These are phyloP conservation scores for Tolypocladium ophioglossoides DNA, from an alignment of 2,329 filamentous ascomycete species.

Conservation along the genomic window DNA sequence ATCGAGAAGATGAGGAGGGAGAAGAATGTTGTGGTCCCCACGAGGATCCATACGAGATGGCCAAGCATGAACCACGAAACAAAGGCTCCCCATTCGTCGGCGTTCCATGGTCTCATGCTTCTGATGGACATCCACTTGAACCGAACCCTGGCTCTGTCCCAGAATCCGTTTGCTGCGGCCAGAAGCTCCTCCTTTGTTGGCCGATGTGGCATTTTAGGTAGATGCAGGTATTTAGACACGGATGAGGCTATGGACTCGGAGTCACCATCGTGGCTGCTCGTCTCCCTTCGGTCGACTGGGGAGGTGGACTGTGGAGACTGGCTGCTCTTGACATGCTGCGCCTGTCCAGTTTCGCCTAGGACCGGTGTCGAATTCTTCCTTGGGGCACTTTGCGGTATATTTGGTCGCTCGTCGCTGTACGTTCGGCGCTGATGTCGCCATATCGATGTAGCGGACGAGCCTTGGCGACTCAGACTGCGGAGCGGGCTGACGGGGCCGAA, in stretches of 20 bases:
- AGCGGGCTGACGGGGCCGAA: not conserved
- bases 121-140: slow-evolving; percentile 98
- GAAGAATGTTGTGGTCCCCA: slow-evolving; percentile 95
- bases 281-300: slow-evolving; percentile 1
- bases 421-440: slow-evolving; percentile 1
- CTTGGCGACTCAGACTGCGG: not conserved
- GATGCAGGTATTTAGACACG: slow-evolving; percentile 49
- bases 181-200: slow-evolving; percentile 91
- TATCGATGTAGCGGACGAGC: not conserved
- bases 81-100: slow-evolving; percentile 92
- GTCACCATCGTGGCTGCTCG: slow-evolving; percentile 7
- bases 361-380: not conserved
- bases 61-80: slow-evolving; percentile 89
- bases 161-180: slow-evolving; percentile 84
- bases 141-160: slow-evolving; percentile 77
- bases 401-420: not conserved
- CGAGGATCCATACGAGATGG: slow-evolving; percentile 88
- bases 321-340: not conserved
- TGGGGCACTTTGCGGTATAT: not conserved
- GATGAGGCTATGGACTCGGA: slow-evolving; percentile 36
- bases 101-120: slow-evolving; percentile 87
- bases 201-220: slow-evolving; percentile 67
- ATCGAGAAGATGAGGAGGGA: slow-evolving; percentile 82
- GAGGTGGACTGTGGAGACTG: too few relatives aligned
- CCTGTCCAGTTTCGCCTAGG: not conserved